Evolutionary conservation across 768 basidiomycete genomes (phyloP).

Genomic region (Trichaptum fuscoviolaceum): DNA sequence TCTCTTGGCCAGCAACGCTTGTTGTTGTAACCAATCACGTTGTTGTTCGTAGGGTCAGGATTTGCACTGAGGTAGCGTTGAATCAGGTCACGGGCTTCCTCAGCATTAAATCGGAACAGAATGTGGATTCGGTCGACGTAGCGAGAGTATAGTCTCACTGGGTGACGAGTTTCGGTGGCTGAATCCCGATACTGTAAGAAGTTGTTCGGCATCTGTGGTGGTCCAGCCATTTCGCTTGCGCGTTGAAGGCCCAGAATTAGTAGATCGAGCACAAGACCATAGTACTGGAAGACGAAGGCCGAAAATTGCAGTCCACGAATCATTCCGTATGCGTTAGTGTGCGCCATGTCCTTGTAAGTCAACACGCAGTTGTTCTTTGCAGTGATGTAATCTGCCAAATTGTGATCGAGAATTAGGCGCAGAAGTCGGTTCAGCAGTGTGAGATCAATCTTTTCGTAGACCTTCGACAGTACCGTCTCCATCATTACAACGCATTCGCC

Average conservation of each 20-base stretch:
- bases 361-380: background rate
- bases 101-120: slow-evolving; percentile 95
- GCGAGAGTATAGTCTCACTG: slow-evolving; percentile 96
- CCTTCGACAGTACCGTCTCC: slow-evolving; percentile 97
- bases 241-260: slow-evolving; percentile 96
- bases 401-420: slow-evolving; percentile 96
- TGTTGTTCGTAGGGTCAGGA: slow-evolving; percentile 98
- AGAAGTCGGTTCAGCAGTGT: slow-evolving; percentile 93
- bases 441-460: slow-evolving; percentile 98
- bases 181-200: slow-evolving; percentile 97
- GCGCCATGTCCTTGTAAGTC: slow-evolving; percentile 71
- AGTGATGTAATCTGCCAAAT: slow-evolving; percentile 7
- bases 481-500: slow-evolving; percentile 98
- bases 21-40: slow-evolving; percentile 98
- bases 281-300: slow-evolving; percentile 98
- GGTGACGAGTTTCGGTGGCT: slow-evolving; percentile 91
- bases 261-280: slow-evolving; percentile 92
- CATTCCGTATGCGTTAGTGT: slow-evolving; percentile 94
- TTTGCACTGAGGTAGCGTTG: slow-evolving; percentile 97
- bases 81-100: slow-evolving; percentile 95
- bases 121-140: slow-evolving; percentile 95
- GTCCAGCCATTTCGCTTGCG: slow-evolving; percentile 98
- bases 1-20: slow-evolving; percentile 99
- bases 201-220: slow-evolving; percentile 95
- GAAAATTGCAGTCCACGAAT: slow-evolving; percentile 99